A percentile compares a stretch with the other conserved stretches of the same genome.
phyloP scores from a whole-genome alignment of 2,329 filamentous ascomycete genomes.

The Colletotrichum godetiae region DNA sequence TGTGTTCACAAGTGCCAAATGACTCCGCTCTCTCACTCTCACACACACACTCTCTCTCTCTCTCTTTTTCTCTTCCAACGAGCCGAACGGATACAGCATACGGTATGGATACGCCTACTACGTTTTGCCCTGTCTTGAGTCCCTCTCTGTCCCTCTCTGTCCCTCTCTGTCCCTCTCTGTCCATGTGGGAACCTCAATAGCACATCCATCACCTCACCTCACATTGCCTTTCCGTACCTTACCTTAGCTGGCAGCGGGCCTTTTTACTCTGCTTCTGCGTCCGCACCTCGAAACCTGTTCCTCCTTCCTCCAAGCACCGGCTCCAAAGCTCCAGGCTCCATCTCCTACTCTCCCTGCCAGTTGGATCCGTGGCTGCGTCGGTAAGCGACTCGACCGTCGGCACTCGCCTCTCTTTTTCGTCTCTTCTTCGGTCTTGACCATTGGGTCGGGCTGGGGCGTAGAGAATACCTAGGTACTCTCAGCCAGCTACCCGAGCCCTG shows the following conservation, averaged over 20 bases:
- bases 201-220: neutral
- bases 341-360: neutral
- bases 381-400: slow-evolving; percentile 26
- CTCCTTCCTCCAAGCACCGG: neutral
- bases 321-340: neutral
- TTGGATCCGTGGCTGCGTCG: slow-evolving; percentile 14
- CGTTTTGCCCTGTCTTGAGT: slow-evolving; percentile 4
- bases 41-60: neutral
- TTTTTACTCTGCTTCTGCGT: slow-evolving; percentile 7
- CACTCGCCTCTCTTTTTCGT: slow-evolving; percentile 27
- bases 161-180: slow-evolving; percentile 8
- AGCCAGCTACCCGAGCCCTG: slow-evolving; percentile 28
- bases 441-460: slow-evolving; percentile 25
- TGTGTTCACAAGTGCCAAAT: slow-evolving; percentile 1
- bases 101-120: neutral
- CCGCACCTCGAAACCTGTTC: slow-evolving; percentile 6
- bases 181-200: neutral
- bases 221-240: slow-evolving; percentile 26
- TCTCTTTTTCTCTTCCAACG: neutral
- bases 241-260: slow-evolving; percentile 30
- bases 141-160: slow-evolving; percentile 1
- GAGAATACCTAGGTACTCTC: slow-evolving; percentile 8
- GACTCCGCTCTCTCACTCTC: neutral
- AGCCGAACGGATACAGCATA: neutral
- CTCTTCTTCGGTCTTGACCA: slow-evolving; percentile 36